Base-by-base conservation (phyloP, 805 yeast species). In the Candida xyloterini region DNA sequence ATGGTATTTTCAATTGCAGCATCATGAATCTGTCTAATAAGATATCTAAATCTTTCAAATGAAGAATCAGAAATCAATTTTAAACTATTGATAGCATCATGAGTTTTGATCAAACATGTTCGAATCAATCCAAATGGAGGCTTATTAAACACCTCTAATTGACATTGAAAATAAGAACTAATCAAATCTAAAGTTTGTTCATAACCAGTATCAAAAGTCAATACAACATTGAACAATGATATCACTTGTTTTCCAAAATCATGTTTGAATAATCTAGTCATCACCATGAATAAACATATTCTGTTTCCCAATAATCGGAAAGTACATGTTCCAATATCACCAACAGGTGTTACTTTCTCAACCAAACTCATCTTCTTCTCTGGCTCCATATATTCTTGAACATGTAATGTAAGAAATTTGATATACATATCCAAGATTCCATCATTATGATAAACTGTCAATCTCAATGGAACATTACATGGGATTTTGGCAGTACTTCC, bases 321-420 rank as follows among this genome's bases (percentile, higher is more conserved):
- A 4, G 56, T 50, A 39, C 56, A 54, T 3, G 60, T 56, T 26
- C 47, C 42, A 9, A 60, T 46, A 15, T 57, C 53, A 13, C 64
- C 59, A 10, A 63, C 51, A 1, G 69, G 69, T 8, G 57, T 59
- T 15, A 65, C 43, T 30, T 62, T 61, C 23, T 63, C 68, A 14
- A 63, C 37, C 22, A 62, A 30, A 22, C 53, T 51, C 25, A 38
- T 16, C 38, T 46, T 33, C 20, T 47, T 44, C 4, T 38, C 30
- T 15, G 47, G 33, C n/a, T 47, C 43, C 48, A 48, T 28, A 36
- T 39, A 55, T 8, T 42, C 41, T 4, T 42, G 40, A 2, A 53
- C 50, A 34, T 53, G 62, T 1, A 54, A 42, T 3, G 43, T 45
- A 27, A 63, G 37, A 10, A 62, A 31, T 40, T 56, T 62, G 33